Evolutionary conservation across 2,329 filamentous ascomycete genomes (phyloP), one percentile per base, ranked within the genome.

Genomic region (Colletotrichum limetticola): DNA sequence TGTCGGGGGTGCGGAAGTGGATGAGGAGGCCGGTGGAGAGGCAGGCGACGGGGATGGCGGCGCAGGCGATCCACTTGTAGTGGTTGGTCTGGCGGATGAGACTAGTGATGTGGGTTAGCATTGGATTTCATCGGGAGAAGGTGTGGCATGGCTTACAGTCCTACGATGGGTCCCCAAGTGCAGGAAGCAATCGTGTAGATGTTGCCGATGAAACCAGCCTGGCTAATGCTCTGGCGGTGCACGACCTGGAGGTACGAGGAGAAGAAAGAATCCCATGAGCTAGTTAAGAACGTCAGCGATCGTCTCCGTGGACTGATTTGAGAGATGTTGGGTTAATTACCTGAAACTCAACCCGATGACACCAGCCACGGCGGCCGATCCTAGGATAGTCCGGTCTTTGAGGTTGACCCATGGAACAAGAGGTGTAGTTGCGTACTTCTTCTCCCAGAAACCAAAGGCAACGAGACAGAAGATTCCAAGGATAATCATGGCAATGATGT

Each of bases 331-430:
- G 4, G 11, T 12, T 32, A 60, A 71, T 42, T 53, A 87, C 80
- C 75, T 86, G 85, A 77, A 85, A 9, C 83, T 84, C 7, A 80
- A 74, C 55, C 83, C 79, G 5, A 87, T 79, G 22, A 86, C 72
- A 74, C 87, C 89, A 1, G 87, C 85, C 22, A 57, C 58, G 28
- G 68, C 68, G 76, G 65, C 24, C 76, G 66, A 63, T 5, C 77
- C 78, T 16, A 79, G 56, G 26, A 79, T 74, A 1, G 72, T 79
- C 0, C 76, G 74, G 37, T 78, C 76, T 14, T 75, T 74, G 76
- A 86, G 78, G 69, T 87, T 76, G 71, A 79, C 78, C 75, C 80
- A 85, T 1, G 82, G 85, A 19, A 90, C 80, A 72, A 90, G 83
- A 26, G 86, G 86, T 16, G 84, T 83, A 1, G 82, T 83, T 0